Percentiles rank a stretch among this genome's conserved stretches.
These are phyloP conservation scores for Phaffia rhodozyma DNA, from an alignment of 1,284 basidiomycete genomes.

Conservation along the genomic window DNA sequence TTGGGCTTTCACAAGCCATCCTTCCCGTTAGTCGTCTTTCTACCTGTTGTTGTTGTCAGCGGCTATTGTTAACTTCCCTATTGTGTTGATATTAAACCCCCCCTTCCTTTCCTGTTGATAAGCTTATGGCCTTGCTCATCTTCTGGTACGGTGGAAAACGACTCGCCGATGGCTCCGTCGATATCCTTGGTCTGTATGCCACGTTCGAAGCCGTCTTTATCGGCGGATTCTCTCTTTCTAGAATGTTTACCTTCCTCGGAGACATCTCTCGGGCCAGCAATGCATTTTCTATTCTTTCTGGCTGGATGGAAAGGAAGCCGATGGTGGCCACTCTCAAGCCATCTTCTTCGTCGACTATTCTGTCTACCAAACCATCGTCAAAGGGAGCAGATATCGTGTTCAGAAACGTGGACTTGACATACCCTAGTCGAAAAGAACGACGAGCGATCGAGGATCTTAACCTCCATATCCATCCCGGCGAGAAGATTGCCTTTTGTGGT, in stretches of 20 bases:
- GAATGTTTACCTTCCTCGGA: constrained; percentile 28
- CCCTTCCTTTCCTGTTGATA: neutral
- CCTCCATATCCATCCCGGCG: constrained; percentile 24
- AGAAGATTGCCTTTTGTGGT: constrained; percentile 29
- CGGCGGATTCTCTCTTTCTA: constrained; percentile 29
- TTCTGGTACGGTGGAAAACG: neutral
- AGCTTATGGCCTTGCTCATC: neutral
- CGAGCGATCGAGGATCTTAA: constrained; percentile 21
- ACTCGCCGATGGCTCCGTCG: neutral
- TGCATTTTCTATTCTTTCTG: constrained; percentile 18
- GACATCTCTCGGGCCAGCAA: constrained; percentile 27
- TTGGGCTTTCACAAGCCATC: constrained; percentile 32
- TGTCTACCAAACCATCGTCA: neutral
- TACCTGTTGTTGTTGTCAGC: no score
- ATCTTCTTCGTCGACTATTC: neutral
- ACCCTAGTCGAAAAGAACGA: constrained; percentile 22
- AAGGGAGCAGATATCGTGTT: constrained; percentile 18
- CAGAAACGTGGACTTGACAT: constrained; percentile 26
- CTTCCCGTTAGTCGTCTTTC: constrained; percentile 22
- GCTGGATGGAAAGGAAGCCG: constrained; percentile 27
- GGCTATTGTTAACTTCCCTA: constrained; percentile 18
- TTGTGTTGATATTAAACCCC: no score
- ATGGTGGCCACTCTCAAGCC: constrained; percentile 9
- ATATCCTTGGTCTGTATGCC: constrained; percentile 23
- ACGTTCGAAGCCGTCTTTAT: constrained; percentile 36